A percentile compares a stretch with the other conserved stretches of the same genome.
Evolutionary conservation across 257 asterid species (phyloP).

Genomic region (Plectranthus barbatus): DNA sequence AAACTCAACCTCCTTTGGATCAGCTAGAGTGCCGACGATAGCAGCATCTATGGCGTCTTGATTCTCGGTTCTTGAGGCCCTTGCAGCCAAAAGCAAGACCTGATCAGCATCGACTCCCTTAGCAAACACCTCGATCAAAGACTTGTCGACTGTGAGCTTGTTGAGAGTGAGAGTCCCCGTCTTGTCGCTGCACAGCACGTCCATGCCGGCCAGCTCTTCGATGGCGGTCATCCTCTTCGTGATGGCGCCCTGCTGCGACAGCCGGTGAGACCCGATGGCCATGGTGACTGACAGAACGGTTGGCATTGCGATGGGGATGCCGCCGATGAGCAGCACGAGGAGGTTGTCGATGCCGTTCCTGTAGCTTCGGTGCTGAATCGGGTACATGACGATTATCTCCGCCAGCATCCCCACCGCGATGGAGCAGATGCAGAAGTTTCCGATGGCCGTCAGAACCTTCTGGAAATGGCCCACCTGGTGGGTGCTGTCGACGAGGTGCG

Average conservation of each 20-base stretch:
- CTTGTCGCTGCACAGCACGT: slow-evolving; percentile 88
- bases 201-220: slow-evolving; percentile 97
- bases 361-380: slow-evolving; percentile 68
- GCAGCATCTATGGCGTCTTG: slow-evolving; percentile 80
- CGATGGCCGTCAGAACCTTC: slow-evolving; percentile 83
- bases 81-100: slow-evolving; percentile 71
- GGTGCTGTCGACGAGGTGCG: slow-evolving; percentile 91
- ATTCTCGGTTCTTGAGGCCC: slow-evolving; percentile 82
- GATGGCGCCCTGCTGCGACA: slow-evolving; percentile 90
- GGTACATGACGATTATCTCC: slow-evolving; percentile 85
- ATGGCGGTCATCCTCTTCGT: slow-evolving; percentile 97
- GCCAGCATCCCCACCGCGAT: slow-evolving; percentile 67
- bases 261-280: slow-evolving; percentile 96
- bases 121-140: slow-evolving; percentile 57
- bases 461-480: slow-evolving; percentile 94
- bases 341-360: slow-evolving; percentile 84
- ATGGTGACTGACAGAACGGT: slow-evolving; percentile 85
- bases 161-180: slow-evolving; percentile 88
- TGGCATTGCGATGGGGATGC: slow-evolving; percentile 97
- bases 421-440: slow-evolving; percentile 92
- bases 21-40: slow-evolving; percentile 43
- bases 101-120: slow-evolving; percentile 61
- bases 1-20: slow-evolving; percentile 36
- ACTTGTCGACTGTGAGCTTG: slow-evolving; percentile 67
- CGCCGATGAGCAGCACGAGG: slow-evolving; percentile 80